A percentile compares a stretch with the other conserved stretches of the same genome.
These are phyloP conservation scores for Magnaporthales sp. DNA, from an alignment of 2,329 filamentous ascomycete genomes.

Conservation along the genomic window DNA sequence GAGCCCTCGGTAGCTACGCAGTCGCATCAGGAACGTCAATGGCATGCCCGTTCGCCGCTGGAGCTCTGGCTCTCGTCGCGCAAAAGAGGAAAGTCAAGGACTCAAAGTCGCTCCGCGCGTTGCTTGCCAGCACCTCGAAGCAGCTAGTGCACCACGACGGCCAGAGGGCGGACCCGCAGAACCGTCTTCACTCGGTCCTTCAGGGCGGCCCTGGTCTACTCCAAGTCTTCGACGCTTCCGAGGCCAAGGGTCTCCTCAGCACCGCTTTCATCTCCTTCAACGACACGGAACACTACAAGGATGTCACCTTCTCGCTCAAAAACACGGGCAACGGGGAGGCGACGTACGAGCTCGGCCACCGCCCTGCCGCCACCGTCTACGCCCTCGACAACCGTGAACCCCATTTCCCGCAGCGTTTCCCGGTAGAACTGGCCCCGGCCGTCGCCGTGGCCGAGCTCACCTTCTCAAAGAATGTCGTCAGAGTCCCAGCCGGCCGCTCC, in stretches of 20 bases:
- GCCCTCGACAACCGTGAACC: constrained; percentile 13
- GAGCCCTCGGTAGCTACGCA: constrained; percentile 20
- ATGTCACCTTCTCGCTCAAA: constrained; percentile 30
- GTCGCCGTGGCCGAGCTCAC: constrained; percentile 10
- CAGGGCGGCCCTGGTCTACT: constrained; percentile 34
- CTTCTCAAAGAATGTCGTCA: constrained; percentile 12
- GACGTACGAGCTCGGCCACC: constrained; percentile 28
- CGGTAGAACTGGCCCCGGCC: constrained; percentile 12
- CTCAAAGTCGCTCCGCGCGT: not conserved
- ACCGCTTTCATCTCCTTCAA: constrained; percentile 34
- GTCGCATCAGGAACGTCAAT: constrained; percentile 39
- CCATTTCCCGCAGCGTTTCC: constrained; percentile 4
- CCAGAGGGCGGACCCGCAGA: not conserved
- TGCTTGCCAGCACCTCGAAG: constrained; percentile 2
- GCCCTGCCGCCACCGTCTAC: constrained; percentile 28
- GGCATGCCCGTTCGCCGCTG: constrained; percentile 38
- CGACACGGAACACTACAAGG: constrained; percentile 47
- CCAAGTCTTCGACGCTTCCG: constrained; percentile 30
- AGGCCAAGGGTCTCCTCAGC: constrained; percentile 26
- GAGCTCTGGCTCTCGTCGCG: constrained; percentile 28
- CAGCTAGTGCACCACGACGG: constrained; percentile 1
- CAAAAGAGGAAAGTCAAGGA: constrained; percentile 18
- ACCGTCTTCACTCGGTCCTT: constrained; percentile 18
- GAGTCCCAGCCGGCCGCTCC: constrained; percentile 15
- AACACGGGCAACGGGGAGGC: constrained; percentile 26